A percentile compares a stretch with the other conserved stretches of the same genome.
Evolutionary conservation across 352 stramenopile genomes (phyloP).

Genomic region (Phytopythium boreale): DNA sequence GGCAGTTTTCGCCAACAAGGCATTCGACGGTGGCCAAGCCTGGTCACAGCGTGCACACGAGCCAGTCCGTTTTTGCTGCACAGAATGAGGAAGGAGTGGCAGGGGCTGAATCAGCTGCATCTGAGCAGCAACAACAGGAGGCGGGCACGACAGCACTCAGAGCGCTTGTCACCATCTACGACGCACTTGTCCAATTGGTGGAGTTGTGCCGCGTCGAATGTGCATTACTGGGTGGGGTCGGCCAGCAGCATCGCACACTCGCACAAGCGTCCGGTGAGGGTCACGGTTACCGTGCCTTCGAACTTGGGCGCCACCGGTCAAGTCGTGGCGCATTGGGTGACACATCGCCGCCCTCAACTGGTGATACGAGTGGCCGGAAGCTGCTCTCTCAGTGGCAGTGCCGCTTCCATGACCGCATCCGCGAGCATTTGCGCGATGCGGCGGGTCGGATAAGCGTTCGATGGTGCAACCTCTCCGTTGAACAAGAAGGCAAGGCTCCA

Average conservation of each 20-base stretch:
- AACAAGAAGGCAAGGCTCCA: background rate
- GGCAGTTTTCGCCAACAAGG: background rate
- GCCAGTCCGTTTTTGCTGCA: background rate
- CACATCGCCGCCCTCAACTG: background rate
- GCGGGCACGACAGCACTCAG: background rate
- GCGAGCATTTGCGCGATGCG: background rate
- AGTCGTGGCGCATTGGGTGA: background rate
- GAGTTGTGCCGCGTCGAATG: constrained; percentile 2
- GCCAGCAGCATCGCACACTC: background rate
- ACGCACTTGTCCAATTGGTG: background rate
- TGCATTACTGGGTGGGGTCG: background rate
- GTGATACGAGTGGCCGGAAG: background rate
- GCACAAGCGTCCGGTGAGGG: background rate
- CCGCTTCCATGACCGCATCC: background rate
- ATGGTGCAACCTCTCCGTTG: background rate
- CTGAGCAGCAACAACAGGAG: background rate
- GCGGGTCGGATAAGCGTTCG: background rate
- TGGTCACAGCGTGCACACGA: background rate
- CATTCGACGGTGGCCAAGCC: background rate
- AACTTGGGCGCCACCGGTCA: too few relatives aligned
- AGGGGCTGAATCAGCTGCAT: background rate
- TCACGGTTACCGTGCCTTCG: too few relatives aligned
- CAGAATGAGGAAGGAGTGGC: background rate
- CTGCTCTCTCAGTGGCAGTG: background rate
- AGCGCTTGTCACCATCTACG: background rate